phyloP scores from a whole-genome alignment of 1,284 basidiomycete genomes.

The Coniophora puteana region DNA sequence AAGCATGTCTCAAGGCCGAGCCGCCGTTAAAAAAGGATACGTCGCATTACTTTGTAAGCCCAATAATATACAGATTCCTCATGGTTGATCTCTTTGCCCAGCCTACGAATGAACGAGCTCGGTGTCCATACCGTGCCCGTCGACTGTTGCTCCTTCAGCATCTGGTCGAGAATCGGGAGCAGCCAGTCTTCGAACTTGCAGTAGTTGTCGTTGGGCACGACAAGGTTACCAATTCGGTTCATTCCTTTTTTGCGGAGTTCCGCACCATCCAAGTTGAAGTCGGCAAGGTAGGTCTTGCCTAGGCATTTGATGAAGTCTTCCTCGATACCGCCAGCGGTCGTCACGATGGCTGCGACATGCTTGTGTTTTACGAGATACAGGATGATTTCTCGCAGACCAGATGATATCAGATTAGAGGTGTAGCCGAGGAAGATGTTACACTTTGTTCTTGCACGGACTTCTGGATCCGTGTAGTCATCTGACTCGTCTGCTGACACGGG shows the following conservation, averaged over 20 bases:
- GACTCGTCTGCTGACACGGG: constrained; percentile 64
- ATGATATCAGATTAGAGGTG: constrained; percentile 98
- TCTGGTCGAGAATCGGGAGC: constrained; percentile 86
- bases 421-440: constrained; percentile 96
- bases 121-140: constrained; percentile 86
- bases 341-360: constrained; percentile 88
- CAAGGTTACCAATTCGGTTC: constrained; percentile 97
- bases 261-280: constrained; percentile 91
- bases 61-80: constrained; percentile 98
- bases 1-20: constrained; percentile 24
- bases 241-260: constrained; percentile 85
- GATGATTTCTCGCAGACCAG: constrained; percentile 93
- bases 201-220: constrained; percentile 99
- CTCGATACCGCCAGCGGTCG: constrained; percentile 97
- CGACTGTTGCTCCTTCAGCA: constrained; percentile 86
- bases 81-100: constrained; percentile 96
- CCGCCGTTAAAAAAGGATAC: constrained; percentile 17
- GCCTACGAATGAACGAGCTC: constrained; percentile 86
- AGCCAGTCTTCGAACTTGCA: constrained; percentile 99
- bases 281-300: constrained; percentile 92
- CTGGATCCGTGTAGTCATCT: constrained; percentile 56
- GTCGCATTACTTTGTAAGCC: constrained; percentile 88
- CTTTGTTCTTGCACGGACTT: constrained; percentile 62
- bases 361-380: constrained; percentile 92
- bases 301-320: constrained; percentile 99